These are phyloP conservation scores for Penstemon barbatus DNA, from an alignment of 257 asterid species.

Conservation along the genomic window DNA sequence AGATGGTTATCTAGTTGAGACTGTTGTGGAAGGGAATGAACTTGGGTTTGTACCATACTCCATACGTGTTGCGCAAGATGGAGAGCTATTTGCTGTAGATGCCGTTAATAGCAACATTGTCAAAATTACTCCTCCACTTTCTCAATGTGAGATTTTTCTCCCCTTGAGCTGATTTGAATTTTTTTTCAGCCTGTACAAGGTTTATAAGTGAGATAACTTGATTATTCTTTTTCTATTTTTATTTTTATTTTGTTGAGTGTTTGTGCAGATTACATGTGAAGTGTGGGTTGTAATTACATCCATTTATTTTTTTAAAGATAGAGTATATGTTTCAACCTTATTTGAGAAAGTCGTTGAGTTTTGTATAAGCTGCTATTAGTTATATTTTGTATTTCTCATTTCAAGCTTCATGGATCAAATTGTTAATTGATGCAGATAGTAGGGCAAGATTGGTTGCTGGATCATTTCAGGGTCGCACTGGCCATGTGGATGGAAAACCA, in stretches of 20 bases:
- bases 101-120: slow-evolving; percentile 83
- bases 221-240: background rate
- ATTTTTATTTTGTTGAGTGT: slow-evolving; percentile 1
- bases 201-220: no score
- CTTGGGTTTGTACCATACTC: slow-evolving; percentile 82
- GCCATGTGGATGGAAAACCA: slow-evolving; percentile 98
- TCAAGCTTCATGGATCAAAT: slow-evolving; percentile 13
- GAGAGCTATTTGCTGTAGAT: slow-evolving; percentile 95
- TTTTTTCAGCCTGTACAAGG: background rate
- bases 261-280: slow-evolving; percentile 4
- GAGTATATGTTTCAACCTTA: background rate
- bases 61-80: slow-evolving; percentile 81
- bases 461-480: slow-evolving; percentile 89
- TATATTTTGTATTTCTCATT: slow-evolving; percentile 8
- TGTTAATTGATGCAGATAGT: slow-evolving; percentile 57
- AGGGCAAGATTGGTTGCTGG: slow-evolving; percentile 97
- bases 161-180: slow-evolving; percentile 15
- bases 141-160: slow-evolving; percentile 70
- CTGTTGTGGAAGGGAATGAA: slow-evolving; percentile 88
- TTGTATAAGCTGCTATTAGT: slow-evolving; percentile 3
- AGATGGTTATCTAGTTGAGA: slow-evolving; percentile 91
- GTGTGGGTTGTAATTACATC: background rate
- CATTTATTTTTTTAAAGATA: background rate
- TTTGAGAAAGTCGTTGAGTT: background rate
- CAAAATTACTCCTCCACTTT: slow-evolving; percentile 82